Base-by-base conservation (phyloP, 2,329 filamentous ascomycete genomes). In the Trichoderma citrinoviride region DNA sequence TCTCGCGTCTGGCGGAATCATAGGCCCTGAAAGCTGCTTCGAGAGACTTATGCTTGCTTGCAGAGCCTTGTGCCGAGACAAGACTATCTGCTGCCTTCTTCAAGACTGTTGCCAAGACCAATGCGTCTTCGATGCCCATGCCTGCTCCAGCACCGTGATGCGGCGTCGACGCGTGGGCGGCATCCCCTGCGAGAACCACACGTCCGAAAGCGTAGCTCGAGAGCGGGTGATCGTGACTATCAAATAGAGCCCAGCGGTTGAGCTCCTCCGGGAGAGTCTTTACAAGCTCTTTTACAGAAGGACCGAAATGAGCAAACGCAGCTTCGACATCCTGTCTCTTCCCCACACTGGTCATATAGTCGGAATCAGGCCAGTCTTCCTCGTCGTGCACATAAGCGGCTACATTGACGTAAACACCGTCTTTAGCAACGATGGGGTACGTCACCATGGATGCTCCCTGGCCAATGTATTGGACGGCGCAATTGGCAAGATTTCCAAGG, bases 161-260 rank as follows among this genome's bases (percentile, higher is more conserved):
- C 0, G 72, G 72, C 1, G 68, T 70, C n/a, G 67, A 65, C 1
- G 71, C 70, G 60, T 73, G 71, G 2, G 71, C 71, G 4, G 71
- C 71, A 55, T 73, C 71, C 33, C 71, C 71, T 1, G 67, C 62
- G 12, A 73, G 27, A n/a, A n/a, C n/a, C n/a, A n/a, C n/a, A n/a
- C n/a, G n/a, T n/a, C n/a, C n/a, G n/a, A n/a, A n/a, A n/a, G n/a
- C n/a, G n/a, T n/a, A n/a, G n/a, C n/a, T n/a, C n/a, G n/a, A n/a
- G n/a, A n/a, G n/a, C n/a, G n/a, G n/a, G n/a, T n/a, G n/a, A n/a
- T n/a, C n/a, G n/a, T 44, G 54, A 17, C 65, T 53, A 53, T 70
- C 67, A 46, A 67, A 68, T 6, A 68, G 55, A 14, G 68, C 66
- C 68, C 67, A 68, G 5, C 29, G 47, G n/a, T 47, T 65, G 8